Conservation (phyloP, 2,329 filamentous ascomycete species). For the Nannizziopsis barbatae region DNA sequence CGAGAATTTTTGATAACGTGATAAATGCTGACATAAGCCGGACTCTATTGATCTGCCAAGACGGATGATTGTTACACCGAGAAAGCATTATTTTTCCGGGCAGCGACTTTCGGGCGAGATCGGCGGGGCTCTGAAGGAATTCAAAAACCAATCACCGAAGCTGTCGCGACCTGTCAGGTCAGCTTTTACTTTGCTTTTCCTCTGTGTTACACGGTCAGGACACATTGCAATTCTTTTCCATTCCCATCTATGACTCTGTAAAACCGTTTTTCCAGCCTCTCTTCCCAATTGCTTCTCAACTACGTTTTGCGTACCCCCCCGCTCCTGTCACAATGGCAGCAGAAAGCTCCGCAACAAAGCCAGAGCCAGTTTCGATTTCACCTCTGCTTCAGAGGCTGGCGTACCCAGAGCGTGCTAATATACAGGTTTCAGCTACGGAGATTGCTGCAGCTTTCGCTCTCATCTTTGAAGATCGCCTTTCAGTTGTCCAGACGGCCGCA, state of each 20-base stretch:
- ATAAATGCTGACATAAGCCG: neutral
- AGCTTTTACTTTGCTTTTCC: neutral
- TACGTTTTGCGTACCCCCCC: neutral
- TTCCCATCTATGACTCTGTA: neutral
- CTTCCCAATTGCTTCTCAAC: neutral
- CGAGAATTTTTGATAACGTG: neutral
- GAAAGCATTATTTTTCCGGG: neutral
- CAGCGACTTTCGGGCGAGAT: neutral
- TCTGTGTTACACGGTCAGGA: neutral
- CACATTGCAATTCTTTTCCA: neutral
- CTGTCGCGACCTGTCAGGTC: too few relatives aligned
- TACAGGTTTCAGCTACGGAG: slow-evolving; percentile 58
- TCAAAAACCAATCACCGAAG: neutral
- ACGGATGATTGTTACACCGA: neutral
- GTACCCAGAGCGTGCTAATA: slow-evolving; percentile 34
- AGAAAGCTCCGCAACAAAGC: slow-evolving; percentile 18
- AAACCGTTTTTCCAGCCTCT: neutral
- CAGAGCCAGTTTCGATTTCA: slow-evolving; percentile 36
- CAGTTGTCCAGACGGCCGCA: slow-evolving; percentile 76
- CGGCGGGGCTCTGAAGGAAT: neutral
- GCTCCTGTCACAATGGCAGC: slow-evolving; percentile 7
- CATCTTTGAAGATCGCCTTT: slow-evolving; percentile 83
- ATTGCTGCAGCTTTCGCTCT: slow-evolving; percentile 82
- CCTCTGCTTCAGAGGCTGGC: slow-evolving; percentile 40
- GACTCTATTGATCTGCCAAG: neutral